phyloP scores from a whole-genome alignment of 306 rosid genomes.

The Purshia tridentata region DNA sequence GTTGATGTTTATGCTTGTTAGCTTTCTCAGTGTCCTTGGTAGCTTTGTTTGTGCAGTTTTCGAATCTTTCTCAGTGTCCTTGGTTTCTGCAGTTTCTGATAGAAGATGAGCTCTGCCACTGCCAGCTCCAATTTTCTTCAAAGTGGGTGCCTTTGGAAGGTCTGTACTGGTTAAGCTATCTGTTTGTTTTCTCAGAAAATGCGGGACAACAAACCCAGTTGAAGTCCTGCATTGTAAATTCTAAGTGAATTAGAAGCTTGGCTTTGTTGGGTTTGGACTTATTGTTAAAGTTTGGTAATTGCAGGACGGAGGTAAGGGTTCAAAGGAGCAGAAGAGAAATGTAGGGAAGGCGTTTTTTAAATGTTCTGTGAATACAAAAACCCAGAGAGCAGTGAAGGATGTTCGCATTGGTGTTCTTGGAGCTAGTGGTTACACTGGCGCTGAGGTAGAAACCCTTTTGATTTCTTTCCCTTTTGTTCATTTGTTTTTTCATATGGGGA shows the following conservation, averaged over 20 bases:
- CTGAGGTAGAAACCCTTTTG: conserved; percentile 58
- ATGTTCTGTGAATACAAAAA: conserved; percentile 48
- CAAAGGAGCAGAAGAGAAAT: conserved; percentile 34
- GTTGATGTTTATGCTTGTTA: not conserved
- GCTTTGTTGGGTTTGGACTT: not conserved
- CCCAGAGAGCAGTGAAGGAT: conserved; percentile 43
- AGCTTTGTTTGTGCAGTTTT: too few relatives aligned
- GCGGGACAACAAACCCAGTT: not conserved
- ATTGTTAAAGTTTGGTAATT: not conserved
- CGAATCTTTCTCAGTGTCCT: too few relatives aligned
- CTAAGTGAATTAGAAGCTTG: not conserved
- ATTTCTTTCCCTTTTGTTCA: not conserved
- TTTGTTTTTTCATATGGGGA: not conserved
- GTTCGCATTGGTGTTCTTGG: conserved; percentile 94
- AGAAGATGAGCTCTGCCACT: conserved; percentile 43
- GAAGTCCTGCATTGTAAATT: not conserved
- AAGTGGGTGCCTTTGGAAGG: conserved; percentile 43
- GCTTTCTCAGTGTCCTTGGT: not conserved
- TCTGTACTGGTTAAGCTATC: conserved; percentile 13
- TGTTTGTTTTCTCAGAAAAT: conserved; percentile 8
- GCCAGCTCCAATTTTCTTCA: conserved; percentile 35
- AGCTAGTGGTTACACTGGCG: conserved; percentile 98
- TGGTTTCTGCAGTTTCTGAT: not conserved
- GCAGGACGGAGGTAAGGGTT: conserved; percentile 31
- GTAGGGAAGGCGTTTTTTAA: conserved; percentile 49